These are phyloP conservation scores for Pleoardoris graminearum DNA, from an alignment of 2,329 filamentous ascomycete species.

Conservation along the genomic window DNA sequence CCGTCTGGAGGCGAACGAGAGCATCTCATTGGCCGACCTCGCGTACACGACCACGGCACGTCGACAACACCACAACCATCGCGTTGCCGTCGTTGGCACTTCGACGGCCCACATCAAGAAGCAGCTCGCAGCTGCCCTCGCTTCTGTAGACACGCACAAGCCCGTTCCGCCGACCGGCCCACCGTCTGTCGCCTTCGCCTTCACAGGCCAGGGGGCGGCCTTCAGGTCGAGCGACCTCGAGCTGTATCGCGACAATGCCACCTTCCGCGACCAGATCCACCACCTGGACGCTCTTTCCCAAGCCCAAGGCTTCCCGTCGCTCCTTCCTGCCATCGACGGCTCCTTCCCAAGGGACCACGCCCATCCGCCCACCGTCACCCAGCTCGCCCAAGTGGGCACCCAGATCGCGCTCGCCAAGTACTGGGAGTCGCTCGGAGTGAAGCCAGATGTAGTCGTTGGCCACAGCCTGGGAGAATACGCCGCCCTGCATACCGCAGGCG, in stretches of 20 bases:
- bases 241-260: constrained; percentile 20
- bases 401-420: constrained; percentile 41
- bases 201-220: constrained; percentile 46
- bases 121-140: not conserved
- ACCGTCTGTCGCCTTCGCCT: constrained; percentile 42
- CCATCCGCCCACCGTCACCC: constrained; percentile 22
- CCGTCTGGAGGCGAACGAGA: not conserved
- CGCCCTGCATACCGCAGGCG: constrained; percentile 42
- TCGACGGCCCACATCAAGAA: not conserved
- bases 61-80: too few relatives aligned
- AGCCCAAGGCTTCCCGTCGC: constrained; percentile 37
- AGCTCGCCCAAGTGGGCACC: constrained; percentile 47
- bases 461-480: constrained; percentile 48
- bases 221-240: constrained; percentile 22
- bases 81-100: too few relatives aligned
- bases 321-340: constrained; percentile 23
- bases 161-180: not conserved
- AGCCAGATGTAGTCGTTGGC: constrained; percentile 22
- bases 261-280: constrained; percentile 37
- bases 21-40: not conserved
- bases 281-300: constrained; percentile 34
- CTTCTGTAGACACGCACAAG: not conserved
- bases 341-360: not conserved
- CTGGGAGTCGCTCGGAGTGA: constrained; percentile 20
- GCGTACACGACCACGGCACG: not conserved